Evolutionary conservation across 306 rosid genomes (phyloP).

Genomic region (Malus fusca): DNA sequence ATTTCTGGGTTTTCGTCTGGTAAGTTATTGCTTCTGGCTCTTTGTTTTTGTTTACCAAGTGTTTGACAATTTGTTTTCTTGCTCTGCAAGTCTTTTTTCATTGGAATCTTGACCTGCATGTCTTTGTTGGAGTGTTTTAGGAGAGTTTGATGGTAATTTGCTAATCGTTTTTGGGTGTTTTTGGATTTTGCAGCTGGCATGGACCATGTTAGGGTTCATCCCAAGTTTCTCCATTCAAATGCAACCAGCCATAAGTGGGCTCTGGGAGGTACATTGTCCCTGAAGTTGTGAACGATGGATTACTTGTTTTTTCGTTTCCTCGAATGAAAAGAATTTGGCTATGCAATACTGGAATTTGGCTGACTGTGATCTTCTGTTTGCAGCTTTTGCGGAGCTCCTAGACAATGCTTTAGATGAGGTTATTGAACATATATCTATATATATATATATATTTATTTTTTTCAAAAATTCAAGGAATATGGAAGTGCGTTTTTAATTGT

Average conservation of each 20-base stretch:
- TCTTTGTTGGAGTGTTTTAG: neutral
- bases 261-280: conserved; percentile 55
- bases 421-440: neutral
- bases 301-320: neutral
- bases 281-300: neutral
- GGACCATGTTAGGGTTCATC: conserved; percentile 92
- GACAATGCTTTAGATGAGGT: conserved; percentile 94
- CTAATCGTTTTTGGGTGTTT: neutral
- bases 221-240: conserved; percentile 92
- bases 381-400: conserved; percentile 95
- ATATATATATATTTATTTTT: neutral
- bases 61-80: neutral
- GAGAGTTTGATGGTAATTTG: neutral
- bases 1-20: conserved; percentile 41
- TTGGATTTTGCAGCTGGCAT: conserved; percentile 59
- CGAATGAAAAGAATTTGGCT: neutral
- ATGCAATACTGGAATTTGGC: neutral
- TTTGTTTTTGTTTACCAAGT: neutral
- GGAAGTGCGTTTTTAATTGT: neutral
- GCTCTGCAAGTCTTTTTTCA: neutral
- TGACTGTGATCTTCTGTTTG: conserved; percentile 8
- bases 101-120: neutral
- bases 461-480: neutral
- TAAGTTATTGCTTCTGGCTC: neutral
- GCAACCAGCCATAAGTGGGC: conserved; percentile 99